These are phyloP conservation scores for Vitis hybrid DNA, from an alignment of 177 flowering plant species.

Conservation along the genomic window DNA sequence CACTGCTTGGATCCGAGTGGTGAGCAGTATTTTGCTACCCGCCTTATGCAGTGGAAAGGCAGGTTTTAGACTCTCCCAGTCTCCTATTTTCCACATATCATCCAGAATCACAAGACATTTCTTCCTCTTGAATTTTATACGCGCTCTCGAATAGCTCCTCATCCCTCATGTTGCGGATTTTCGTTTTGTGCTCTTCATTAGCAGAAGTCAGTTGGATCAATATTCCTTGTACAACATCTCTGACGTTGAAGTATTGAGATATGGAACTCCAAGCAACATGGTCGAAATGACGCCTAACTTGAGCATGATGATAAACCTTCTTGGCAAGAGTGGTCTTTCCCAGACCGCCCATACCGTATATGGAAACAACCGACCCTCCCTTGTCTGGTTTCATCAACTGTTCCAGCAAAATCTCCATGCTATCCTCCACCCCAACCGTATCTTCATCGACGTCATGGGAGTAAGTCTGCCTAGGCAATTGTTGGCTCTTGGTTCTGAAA, in stretches of 20 bases:
- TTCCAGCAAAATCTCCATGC: too few species aligned
- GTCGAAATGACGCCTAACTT: slow-evolving; percentile 20
- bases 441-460: too few species aligned
- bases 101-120: slow-evolving; percentile 23
- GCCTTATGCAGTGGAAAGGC: slow-evolving; percentile 12
- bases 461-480: too few species aligned
- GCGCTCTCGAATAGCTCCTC: not conserved
- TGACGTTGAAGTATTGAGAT: slow-evolving; percentile 22
- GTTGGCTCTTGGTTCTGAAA: too few species aligned
- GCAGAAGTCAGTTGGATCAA: not conserved
- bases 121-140: slow-evolving; percentile 1
- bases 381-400: too few species aligned
- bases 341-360: slow-evolving; percentile 36
- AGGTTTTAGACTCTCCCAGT: slow-evolving; percentile 15
- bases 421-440: too few species aligned
- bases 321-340: slow-evolving; percentile 36
- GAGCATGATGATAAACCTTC: slow-evolving; percentile 14
- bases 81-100: slow-evolving; percentile 22
- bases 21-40: slow-evolving; percentile 14
- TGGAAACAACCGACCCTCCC: slow-evolving; percentile 5
- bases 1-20: slow-evolving; percentile 16
- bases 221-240: slow-evolving; percentile 8
- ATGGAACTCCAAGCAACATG: slow-evolving; percentile 30
- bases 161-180: too few species aligned
- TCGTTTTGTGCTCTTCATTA: not conserved